Evolutionary conservation across 1,284 basidiomycete species (phyloP).

Genomic region (Erythrobasidium hasegawianum): DNA sequence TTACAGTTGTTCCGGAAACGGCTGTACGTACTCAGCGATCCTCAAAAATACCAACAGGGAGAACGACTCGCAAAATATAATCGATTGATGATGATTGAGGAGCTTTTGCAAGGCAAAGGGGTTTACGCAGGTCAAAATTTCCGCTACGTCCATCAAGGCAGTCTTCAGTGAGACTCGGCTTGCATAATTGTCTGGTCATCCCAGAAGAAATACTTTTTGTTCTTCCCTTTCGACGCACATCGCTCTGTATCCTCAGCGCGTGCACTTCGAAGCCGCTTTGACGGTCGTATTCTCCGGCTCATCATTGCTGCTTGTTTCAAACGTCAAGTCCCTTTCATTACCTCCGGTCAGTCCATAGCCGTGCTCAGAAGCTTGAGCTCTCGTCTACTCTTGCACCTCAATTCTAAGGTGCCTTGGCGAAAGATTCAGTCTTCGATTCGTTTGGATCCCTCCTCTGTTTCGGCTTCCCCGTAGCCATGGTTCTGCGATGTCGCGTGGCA

Average conservation of each 20-base stretch:
- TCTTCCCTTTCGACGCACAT: neutral
- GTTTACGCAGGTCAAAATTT: neutral
- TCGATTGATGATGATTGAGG: constrained; percentile 1
- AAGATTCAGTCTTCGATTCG: neutral
- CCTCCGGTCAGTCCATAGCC: neutral
- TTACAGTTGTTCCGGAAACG: neutral
- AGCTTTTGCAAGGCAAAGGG: neutral
- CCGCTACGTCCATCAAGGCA: constrained; percentile 1
- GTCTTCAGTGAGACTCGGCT: neutral
- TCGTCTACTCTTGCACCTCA: constrained; percentile 1
- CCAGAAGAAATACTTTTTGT: neutral
- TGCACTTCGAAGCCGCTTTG: constrained; percentile 1
- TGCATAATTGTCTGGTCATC: constrained; percentile 1
- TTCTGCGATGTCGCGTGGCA: too few relatives aligned
- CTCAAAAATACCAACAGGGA: neutral
- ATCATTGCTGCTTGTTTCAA: neutral
- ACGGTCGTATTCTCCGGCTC: constrained; percentile 1
- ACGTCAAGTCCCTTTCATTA: constrained; percentile 1
- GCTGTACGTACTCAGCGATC: constrained; percentile 1
- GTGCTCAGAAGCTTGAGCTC: neutral
- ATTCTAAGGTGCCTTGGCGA: neutral
- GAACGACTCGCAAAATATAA: constrained; percentile 1
- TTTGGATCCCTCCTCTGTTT: too few relatives aligned
- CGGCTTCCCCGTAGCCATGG: too few relatives aligned
- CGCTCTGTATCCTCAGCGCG: constrained; percentile 1